A percentile compares a stretch with the other conserved stretches of the same genome.
phyloP scores from a whole-genome alignment of 1,284 basidiomycete species.

The Lignosus rhinocerotis region DNA sequence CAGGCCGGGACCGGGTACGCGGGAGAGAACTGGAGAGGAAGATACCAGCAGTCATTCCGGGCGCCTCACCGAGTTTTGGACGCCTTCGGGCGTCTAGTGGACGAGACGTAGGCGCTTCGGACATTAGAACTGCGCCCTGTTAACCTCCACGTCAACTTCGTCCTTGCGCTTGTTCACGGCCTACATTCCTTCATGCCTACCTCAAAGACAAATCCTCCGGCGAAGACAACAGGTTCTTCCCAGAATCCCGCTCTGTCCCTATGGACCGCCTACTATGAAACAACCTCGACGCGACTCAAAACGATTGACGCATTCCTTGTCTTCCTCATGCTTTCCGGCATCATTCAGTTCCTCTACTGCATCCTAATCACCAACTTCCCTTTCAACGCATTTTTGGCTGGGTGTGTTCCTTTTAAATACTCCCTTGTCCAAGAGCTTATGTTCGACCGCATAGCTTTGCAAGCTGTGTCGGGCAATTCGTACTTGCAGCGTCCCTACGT shows the following conservation, averaged over 20 bases:
- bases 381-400: slow-evolving; percentile 95
- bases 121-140: slow-evolving; percentile 16
- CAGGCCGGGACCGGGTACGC: slow-evolving; percentile 7
- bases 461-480: slow-evolving; percentile 95
- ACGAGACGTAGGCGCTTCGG: slow-evolving; percentile 9
- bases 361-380: slow-evolving; percentile 91
- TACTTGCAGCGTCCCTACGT: slow-evolving; percentile 88
- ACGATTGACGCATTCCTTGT: slow-evolving; percentile 92
- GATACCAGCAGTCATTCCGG: slow-evolving; percentile 9
- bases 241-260: slow-evolving; percentile 57
- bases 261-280: slow-evolving; percentile 75
- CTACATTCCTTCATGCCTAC: slow-evolving; percentile 21
- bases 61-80: slow-evolving; percentile 27
- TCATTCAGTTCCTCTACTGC: slow-evolving; percentile 92
- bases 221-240: slow-evolving; percentile 24
- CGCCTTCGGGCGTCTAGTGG: slow-evolving; percentile 13
- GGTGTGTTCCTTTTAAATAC: slow-evolving; percentile 54
- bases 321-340: slow-evolving; percentile 90
- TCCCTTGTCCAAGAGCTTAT: neutral
- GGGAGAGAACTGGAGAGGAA: neutral
- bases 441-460: slow-evolving; percentile 64
- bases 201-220: slow-evolving; percentile 9
- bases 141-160: slow-evolving; percentile 25
- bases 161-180: slow-evolving; percentile 19
- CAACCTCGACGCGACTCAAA: slow-evolving; percentile 85